Evolutionary conservation across 2,329 filamentous ascomycete species (phyloP), one percentile per base, ranked within the genome.

Genomic region (Aspergillus persii): DNA sequence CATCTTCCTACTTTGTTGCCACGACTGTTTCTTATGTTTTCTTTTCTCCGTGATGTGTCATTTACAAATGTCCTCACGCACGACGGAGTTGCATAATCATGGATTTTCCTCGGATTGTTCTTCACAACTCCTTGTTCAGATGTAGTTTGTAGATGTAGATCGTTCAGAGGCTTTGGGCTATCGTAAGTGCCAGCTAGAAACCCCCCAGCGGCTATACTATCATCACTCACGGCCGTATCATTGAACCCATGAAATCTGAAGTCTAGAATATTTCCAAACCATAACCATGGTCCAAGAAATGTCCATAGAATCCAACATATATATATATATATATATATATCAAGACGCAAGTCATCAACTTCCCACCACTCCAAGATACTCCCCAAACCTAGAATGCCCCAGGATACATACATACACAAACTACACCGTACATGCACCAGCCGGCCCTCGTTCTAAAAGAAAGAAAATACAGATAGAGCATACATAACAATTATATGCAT

Each of bases 11-110:
- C 23, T 26, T n/a, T 46, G 41, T 46, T 46, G 15, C 41, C 44
- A 47, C 44, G 44, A 47, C 44, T 47, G 44, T 47, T 47, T 12
- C 26, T 23, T 12, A 1, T 47, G 8, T 47, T 47, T 15, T 23
- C 18, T 27, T 15, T 41, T n/a, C 36, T 2, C 4, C 36, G 44
- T 54, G 58, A 58, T 49, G 63, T 53, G 44, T 47, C 27, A 56
- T 50, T 46, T 54, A 66, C 12, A 12, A 1, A 47, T 41, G 61
- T 57, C 29, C 60, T 60, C 52, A 60, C 64, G 47, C 47, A 55
- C 50, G 59, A 33, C 58, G 58, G 58, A 58, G 58, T 60, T 60
- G 58, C 50, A 57, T 60, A 58, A 58, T 61, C 49, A 59, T 59
- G 59, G 57, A 50, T 29, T 54, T 51, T 52, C 48, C 50, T 39